phyloP scores from a whole-genome alignment of 805 yeast species.

The Saccharomycopsis synnaedendra region DNA sequence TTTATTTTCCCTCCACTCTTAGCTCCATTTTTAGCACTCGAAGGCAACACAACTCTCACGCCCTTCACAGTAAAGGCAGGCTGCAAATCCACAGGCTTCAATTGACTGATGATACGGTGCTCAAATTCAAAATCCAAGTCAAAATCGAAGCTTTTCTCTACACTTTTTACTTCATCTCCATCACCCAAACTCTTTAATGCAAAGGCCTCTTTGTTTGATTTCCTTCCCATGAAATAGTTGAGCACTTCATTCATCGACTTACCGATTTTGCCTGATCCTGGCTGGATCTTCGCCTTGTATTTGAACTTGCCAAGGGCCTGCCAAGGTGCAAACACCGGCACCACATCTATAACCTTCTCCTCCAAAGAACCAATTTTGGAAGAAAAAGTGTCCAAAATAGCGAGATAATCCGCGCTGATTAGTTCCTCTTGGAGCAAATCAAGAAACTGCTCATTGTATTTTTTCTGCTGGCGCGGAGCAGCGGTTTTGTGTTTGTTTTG shows the following conservation, averaged over 20 bases:
- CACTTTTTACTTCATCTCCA: constrained; percentile 15
- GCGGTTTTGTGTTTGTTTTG: neutral
- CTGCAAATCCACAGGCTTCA: constrained; percentile 57
- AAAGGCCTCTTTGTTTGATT: constrained; percentile 27
- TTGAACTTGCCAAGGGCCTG: constrained; percentile 57
- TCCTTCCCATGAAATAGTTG: constrained; percentile 41
- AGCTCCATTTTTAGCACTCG: constrained; percentile 26
- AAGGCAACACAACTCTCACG: constrained; percentile 49
- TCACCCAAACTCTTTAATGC: constrained; percentile 20
- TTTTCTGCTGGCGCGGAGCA: constrained; percentile 11
- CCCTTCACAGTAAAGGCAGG: constrained; percentile 63
- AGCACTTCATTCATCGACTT: constrained; percentile 68
- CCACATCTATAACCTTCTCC: constrained; percentile 49
- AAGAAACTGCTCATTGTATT: constrained; percentile 15
- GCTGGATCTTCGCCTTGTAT: constrained; percentile 75
- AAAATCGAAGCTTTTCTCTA: constrained; percentile 10
- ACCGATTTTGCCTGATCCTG: constrained; percentile 75
- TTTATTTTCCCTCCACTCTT: constrained; percentile 20
- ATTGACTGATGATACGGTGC: constrained; percentile 39
- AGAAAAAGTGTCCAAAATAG: constrained; percentile 30
- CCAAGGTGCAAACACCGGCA: constrained; percentile 95
- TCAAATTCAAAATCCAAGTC: constrained; percentile 66
- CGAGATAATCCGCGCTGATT: constrained; percentile 24
- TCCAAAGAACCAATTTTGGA: constrained; percentile 21
- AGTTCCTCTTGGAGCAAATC: constrained; percentile 11